Evolutionary conservation across 2,329 filamentous ascomycete genomes (phyloP).

Genomic region (Ophiostoma himal-ulmi): DNA sequence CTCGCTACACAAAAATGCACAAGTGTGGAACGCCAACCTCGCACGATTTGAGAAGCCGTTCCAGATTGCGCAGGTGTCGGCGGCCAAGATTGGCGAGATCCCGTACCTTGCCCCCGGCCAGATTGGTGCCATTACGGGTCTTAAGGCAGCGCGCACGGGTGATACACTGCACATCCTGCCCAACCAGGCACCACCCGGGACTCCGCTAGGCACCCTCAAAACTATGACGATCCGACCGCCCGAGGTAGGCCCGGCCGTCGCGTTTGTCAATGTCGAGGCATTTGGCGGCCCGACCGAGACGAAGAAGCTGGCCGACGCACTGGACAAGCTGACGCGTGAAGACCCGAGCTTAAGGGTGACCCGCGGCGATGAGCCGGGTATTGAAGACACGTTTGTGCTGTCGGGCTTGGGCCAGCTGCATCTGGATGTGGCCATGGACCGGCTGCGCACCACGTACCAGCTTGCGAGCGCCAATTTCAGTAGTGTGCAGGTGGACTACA

Average conservation of each 20-base stretch:
- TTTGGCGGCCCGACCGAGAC: constrained; percentile 53
- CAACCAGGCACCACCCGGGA: constrained; percentile 40
- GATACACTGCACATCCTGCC: constrained; percentile 80
- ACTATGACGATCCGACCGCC: constrained; percentile 81
- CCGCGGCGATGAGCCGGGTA: constrained; percentile 69
- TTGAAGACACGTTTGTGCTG: constrained; percentile 72
- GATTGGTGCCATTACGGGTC: constrained; percentile 85
- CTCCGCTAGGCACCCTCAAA: constrained; percentile 62
- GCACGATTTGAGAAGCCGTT: constrained; percentile 72
- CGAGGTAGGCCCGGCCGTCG: constrained; percentile 84
- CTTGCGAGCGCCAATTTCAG: constrained; percentile 74
- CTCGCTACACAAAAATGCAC: constrained; percentile 63
- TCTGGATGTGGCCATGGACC: constrained; percentile 84
- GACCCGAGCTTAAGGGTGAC: constrained; percentile 86
- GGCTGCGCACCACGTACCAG: constrained; percentile 83
- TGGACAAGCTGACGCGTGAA: constrained; percentile 76
- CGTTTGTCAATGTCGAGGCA: constrained; percentile 89
- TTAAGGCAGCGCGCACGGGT: constrained; percentile 87
- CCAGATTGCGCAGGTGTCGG: constrained; percentile 82
- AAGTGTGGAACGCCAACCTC: constrained; percentile 83
- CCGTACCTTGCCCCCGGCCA: constrained; percentile 75
- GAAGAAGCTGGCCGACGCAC: constrained; percentile 69
- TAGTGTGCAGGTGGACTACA: constrained; percentile 89
- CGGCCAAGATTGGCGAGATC: constrained; percentile 78
- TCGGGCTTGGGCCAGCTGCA: constrained; percentile 97